Conservation (phyloP, 345 rosid species). For the Pistacia integerrima region DNA sequence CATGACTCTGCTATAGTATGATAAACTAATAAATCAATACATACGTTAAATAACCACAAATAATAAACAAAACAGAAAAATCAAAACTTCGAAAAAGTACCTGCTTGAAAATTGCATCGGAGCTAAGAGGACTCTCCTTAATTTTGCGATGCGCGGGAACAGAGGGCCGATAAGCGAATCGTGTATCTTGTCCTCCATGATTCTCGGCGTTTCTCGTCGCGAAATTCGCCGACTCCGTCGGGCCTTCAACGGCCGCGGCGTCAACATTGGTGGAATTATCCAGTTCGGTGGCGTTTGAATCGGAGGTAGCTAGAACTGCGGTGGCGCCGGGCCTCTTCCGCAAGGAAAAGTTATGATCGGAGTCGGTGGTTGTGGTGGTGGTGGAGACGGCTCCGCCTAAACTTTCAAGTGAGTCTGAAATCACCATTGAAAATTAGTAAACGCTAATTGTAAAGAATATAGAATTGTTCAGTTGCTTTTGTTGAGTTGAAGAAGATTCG, state of each 20-base stretch:
- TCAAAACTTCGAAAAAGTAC: slow-evolving; percentile 27
- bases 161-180: slow-evolving; percentile 64
- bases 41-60: background rate
- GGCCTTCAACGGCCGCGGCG: slow-evolving; percentile 15
- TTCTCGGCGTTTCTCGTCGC: slow-evolving; percentile 30
- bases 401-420: slow-evolving; percentile 33
- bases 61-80: background rate
- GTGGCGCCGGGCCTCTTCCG: slow-evolving; percentile 41
- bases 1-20: slow-evolving; percentile 81
- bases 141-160: slow-evolving; percentile 74
- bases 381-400: slow-evolving; percentile 18
- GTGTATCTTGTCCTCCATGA: slow-evolving; percentile 34
- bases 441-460: background rate
- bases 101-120: slow-evolving; percentile 83
- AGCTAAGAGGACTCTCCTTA: slow-evolving; percentile 90
- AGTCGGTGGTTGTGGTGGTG: slow-evolving; percentile 23
- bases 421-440: slow-evolving; percentile 33
- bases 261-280: slow-evolving; percentile 19
- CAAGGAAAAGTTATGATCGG: slow-evolving; percentile 47
- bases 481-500: too few relatives aligned
- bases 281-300: slow-evolving; percentile 2
- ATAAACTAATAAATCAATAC: background rate
- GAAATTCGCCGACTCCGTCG: slow-evolving; percentile 34
- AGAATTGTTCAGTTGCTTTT: too few relatives aligned
- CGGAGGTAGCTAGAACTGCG: slow-evolving; percentile 17